phyloP scores from a whole-genome alignment of 2,329 filamentous ascomycete species.

The Hirsutella thompsonii region DNA sequence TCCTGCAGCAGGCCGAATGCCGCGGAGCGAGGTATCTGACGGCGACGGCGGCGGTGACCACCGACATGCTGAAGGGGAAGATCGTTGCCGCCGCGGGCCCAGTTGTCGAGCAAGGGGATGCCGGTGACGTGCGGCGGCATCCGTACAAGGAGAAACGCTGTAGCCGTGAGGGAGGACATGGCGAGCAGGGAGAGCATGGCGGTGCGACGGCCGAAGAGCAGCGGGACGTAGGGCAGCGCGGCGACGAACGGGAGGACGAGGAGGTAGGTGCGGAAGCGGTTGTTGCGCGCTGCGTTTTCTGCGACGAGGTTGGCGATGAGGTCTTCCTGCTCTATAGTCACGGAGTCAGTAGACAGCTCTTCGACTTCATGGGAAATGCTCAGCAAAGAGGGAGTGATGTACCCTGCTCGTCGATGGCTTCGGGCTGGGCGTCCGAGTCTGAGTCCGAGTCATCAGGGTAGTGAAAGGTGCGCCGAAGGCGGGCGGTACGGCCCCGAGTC shows the following conservation, averaged over 20 bases:
- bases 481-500: slow-evolving; percentile 28
- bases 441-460: slow-evolving; percentile 53
- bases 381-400: background rate
- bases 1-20: slow-evolving; percentile 2
- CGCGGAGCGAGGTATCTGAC: background rate
- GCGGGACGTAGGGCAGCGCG: slow-evolving; percentile 36
- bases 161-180: slow-evolving; percentile 50
- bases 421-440: slow-evolving; percentile 36
- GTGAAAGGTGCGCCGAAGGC: slow-evolving; percentile 64
- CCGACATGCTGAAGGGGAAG: too few species aligned
- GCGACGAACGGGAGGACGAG: slow-evolving; percentile 46
- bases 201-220: slow-evolving; percentile 19
- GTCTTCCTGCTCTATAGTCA: slow-evolving; percentile 45
- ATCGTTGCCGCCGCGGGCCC: slow-evolving; percentile 18
- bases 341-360: background rate
- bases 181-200: slow-evolving; percentile 39
- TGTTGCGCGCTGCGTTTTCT: slow-evolving; percentile 45
- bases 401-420: slow-evolving; percentile 68
- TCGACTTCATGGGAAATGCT: background rate
- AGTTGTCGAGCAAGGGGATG: slow-evolving; percentile 34
- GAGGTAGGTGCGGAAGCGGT: slow-evolving; percentile 44
- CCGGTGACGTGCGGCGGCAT: slow-evolving; percentile 43
- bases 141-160: slow-evolving; percentile 45
- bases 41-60: too few species aligned
- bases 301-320: slow-evolving; percentile 42